phyloP scores from a whole-genome alignment of 306 rosid genomes.

The Astragalus glycyphyllos region DNA sequence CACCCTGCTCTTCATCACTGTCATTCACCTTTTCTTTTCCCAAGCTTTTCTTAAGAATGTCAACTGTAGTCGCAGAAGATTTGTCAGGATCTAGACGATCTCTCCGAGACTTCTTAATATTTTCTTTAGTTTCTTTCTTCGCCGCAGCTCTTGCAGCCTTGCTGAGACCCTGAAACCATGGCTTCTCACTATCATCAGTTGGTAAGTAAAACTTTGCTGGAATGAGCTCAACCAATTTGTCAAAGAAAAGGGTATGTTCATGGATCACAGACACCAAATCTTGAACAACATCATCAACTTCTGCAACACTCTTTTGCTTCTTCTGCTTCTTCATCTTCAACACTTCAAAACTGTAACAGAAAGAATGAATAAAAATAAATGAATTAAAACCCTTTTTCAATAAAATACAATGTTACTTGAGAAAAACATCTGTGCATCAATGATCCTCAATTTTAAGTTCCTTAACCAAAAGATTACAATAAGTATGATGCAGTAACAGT shows the following conservation, averaged over 20 bases:
- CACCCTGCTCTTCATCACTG: constrained; percentile 51
- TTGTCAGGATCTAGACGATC: constrained; percentile 77
- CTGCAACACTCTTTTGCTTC: constrained; percentile 1
- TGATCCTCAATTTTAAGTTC: too few relatives aligned
- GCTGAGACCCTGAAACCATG: constrained; percentile 90
- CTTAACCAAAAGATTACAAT: too few relatives aligned
- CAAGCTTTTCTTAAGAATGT: constrained; percentile 63
- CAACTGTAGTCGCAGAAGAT: constrained; percentile 66
- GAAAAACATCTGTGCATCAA: too few relatives aligned
- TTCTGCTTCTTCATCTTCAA: constrained; percentile 1
- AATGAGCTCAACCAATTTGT: constrained; percentile 78
- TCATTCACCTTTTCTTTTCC: constrained; percentile 52
- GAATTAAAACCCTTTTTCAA: neutral
- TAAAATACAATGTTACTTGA: neutral
- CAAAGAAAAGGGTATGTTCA: constrained; percentile 68
- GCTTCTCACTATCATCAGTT: constrained; percentile 62
- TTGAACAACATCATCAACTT: constrained; percentile 9
- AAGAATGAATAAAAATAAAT: neutral
- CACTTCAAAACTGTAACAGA: constrained; percentile 8
- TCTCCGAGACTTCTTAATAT: constrained; percentile 73
- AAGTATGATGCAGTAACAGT: too few relatives aligned
- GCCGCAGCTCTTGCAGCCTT: constrained; percentile 53
- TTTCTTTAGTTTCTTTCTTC: constrained; percentile 53
- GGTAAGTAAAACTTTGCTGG: constrained; percentile 84
- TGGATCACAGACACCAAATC: constrained; percentile 63